These are phyloP conservation scores for Botryosphaeria dothidea DNA, from an alignment of 2,329 filamentous ascomycete species.

Conservation along the genomic window DNA sequence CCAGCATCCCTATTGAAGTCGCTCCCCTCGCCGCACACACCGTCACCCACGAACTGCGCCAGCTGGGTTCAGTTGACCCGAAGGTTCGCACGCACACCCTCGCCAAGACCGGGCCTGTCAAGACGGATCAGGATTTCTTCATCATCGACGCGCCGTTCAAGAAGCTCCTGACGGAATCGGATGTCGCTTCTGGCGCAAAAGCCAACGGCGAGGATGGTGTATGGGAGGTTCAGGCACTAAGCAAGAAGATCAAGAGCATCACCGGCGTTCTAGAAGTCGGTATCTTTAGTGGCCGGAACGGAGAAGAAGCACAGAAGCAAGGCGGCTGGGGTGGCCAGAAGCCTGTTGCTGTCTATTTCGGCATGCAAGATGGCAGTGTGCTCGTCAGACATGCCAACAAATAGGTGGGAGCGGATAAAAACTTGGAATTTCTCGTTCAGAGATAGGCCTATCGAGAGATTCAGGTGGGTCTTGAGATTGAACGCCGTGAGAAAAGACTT, in stretches of 20 bases:
- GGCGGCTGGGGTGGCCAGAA: constrained; percentile 68
- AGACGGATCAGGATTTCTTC: constrained; percentile 83
- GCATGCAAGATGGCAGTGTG: constrained; percentile 66
- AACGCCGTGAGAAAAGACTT: background rate
- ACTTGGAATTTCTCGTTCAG: no score
- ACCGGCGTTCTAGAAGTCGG: constrained; percentile 90
- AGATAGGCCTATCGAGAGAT: background rate
- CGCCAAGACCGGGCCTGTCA: constrained; percentile 78
- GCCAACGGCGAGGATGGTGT: constrained; percentile 62
- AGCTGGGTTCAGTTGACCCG: constrained; percentile 72
- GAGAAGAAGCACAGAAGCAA: constrained; percentile 63
- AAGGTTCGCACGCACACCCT: constrained; percentile 70
- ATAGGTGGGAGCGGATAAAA: background rate
- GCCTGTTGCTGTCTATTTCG: constrained; percentile 93
- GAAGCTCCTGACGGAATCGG: constrained; percentile 64
- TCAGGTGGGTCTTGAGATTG: background rate
- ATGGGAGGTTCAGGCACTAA: constrained; percentile 80
- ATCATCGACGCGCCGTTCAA: constrained; percentile 91
- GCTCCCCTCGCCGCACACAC: constrained; percentile 78
- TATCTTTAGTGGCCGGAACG: constrained; percentile 82
- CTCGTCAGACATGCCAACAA: constrained; percentile 29
- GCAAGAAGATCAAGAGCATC: constrained; percentile 73
- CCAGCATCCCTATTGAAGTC: constrained; percentile 88
- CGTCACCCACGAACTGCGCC: constrained; percentile 70
- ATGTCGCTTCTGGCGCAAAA: constrained; percentile 46